Conservation (phyloP, 1,139 yeast species). For the Magnusiomyces tetraspermus region DNA sequence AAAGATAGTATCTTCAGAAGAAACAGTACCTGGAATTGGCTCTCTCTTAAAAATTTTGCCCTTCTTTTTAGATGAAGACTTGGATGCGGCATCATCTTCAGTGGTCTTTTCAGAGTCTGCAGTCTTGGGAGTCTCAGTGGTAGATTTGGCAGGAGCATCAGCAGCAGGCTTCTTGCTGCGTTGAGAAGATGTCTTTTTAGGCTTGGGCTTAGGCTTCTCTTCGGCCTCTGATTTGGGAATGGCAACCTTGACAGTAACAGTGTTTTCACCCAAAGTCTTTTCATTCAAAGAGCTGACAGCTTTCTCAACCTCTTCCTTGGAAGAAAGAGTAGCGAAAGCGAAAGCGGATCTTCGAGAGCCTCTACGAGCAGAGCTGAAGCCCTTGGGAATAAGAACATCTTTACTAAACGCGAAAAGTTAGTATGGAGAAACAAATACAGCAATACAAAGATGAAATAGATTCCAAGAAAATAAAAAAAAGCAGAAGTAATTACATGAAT, state of each 20-base stretch:
- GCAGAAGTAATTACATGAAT: background rate
- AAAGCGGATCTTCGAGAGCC: conserved; percentile 1
- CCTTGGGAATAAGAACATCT: conserved; percentile 16
- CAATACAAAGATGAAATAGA: no score
- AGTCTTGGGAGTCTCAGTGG: background rate
- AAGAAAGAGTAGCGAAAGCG: conserved; percentile 51
- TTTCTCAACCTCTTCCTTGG: conserved; percentile 40
- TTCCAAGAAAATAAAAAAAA: no score
- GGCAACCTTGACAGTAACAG: conserved; percentile 44
- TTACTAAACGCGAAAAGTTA: conserved; percentile 11
- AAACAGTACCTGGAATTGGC: conserved; percentile 18
- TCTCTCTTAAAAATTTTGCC: conserved; percentile 17
- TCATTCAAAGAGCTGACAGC: conserved; percentile 43
- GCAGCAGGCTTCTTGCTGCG: conserved; percentile 1
- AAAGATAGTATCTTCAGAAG: conserved; percentile 38
- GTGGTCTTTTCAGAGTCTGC: background rate
- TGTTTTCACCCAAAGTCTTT: conserved; percentile 39
- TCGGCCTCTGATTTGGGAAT: conserved; percentile 21
- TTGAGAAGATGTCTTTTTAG: background rate
- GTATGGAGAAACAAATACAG: background rate
- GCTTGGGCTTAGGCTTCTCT: conserved; percentile 1
- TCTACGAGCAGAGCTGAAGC: conserved; percentile 7
- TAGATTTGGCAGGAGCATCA: background rate
- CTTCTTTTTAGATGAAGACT: conserved; percentile 24
- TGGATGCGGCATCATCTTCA: conserved; percentile 26